These are phyloP conservation scores for Podaxis carcinomalis DNA, from an alignment of 768 basidiomycete species.

Conservation along the genomic window DNA sequence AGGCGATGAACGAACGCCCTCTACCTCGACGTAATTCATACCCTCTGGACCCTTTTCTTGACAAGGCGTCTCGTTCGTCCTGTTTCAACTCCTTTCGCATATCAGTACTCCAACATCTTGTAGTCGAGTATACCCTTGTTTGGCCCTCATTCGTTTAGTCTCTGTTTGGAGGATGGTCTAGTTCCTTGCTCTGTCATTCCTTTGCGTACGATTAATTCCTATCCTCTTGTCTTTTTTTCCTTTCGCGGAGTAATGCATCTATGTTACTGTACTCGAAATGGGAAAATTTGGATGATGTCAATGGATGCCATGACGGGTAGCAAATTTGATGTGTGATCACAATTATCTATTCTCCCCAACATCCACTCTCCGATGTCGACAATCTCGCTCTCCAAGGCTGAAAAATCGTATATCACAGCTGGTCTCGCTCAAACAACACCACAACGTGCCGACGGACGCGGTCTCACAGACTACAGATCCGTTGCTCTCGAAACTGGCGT, in stretches of 20 bases:
- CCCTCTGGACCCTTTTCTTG: not conserved
- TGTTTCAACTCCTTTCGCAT: not conserved
- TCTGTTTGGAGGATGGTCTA: not conserved
- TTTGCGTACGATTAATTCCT: slow-evolving; percentile 1
- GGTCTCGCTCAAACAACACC: slow-evolving; percentile 58
- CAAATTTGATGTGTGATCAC: too few relatives aligned
- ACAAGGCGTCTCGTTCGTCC: slow-evolving; percentile 1
- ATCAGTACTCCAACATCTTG: slow-evolving; percentile 13
- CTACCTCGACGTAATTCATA: not conserved
- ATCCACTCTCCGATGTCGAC: not conserved
- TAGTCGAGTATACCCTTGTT: slow-evolving; percentile 7
- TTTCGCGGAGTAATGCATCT: not conserved
- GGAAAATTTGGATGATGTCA: not conserved
- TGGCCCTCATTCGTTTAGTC: not conserved
- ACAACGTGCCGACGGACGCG: slow-evolving; percentile 74
- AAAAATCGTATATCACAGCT: slow-evolving; percentile 70
- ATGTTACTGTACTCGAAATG: not conserved
- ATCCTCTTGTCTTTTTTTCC: not conserved
- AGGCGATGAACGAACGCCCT: slow-evolving; percentile 44
- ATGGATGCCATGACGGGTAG: too few relatives aligned
- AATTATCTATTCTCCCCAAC: not conserved
- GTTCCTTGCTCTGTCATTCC: not conserved
- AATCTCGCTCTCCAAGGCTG: slow-evolving; percentile 63
- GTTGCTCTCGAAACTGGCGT: slow-evolving; percentile 75
- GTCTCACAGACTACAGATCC: slow-evolving; percentile 59